Evolutionary conservation across 208 protist species (phyloP).

Genomic region (Tritrichomonas foetus): DNA sequence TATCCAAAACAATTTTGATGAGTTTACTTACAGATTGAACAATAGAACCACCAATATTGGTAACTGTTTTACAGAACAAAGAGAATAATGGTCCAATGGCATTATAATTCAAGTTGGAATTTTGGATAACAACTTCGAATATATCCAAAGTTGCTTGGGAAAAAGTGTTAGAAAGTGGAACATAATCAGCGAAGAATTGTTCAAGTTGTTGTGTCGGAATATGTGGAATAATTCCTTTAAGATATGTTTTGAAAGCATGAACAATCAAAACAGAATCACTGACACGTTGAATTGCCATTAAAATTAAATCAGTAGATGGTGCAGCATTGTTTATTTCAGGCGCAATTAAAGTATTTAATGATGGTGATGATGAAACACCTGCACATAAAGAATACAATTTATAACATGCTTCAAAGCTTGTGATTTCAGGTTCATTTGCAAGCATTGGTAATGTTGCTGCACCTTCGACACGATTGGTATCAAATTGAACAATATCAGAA

Average conservation of each 20-base stretch:
- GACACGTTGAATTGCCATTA: neutral
- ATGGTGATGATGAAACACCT: conserved; percentile 25
- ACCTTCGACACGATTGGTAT: neutral
- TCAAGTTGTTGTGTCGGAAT: neutral
- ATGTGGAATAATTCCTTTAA: neutral
- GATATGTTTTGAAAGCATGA: neutral
- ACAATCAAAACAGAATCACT: neutral
- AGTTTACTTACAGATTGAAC: neutral
- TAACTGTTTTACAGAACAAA: conserved; percentile 1
- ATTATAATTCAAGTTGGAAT: neutral
- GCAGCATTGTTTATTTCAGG: neutral
- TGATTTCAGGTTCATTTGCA: neutral
- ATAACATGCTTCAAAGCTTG: conserved; percentile 16
- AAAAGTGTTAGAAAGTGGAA: neutral
- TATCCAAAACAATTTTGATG: neutral
- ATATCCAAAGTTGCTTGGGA: neutral
- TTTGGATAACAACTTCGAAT: neutral
- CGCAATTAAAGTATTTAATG: neutral
- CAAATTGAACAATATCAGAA: neutral
- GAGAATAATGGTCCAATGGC: neutral
- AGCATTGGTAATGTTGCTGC: neutral
- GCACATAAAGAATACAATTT: neutral
- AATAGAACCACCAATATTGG: neutral
- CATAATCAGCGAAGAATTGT: neutral
- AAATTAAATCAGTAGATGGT: neutral